Evolutionary conservation across 2,329 filamentous ascomycete genomes (phyloP), one percentile per base, ranked within the genome.

Genomic region (Emergomyces pasteurianus): DNA sequence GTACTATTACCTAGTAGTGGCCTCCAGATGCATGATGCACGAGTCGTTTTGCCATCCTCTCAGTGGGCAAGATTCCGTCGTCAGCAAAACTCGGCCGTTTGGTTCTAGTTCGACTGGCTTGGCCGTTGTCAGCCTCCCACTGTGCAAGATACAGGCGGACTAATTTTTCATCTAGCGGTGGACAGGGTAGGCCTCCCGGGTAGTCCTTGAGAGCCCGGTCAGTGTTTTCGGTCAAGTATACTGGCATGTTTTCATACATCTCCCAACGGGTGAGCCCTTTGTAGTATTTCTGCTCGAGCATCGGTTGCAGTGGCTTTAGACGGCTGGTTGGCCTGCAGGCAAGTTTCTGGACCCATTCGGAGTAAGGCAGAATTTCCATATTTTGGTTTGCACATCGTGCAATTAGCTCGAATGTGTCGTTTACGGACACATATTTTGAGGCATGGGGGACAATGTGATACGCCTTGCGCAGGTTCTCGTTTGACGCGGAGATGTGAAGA

Each of bases 171-270:
- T 60, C 58, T 5, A 60, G 38, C 26, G 31, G 28, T 36, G 58
- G 58, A 14, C 49, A 60, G 14, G n/a, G n/a, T n/a, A 60, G 26
- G 3, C 58, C 58, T 1, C 50, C 50, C 1, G 58, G 58, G 28
- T 60, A 60, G 23, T 50, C 40, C 18, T 50, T 21, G 50, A 62
- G 53, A 16, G 61, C 61, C 16, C 52, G 52, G 26, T 36, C 26
- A 5, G 60, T 61, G 40, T 67, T 67, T 34, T 57, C 62, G 21
- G 50, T 60, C 16, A 63, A 63, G 46, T 69, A 68, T 4, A 63
- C n/a, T 3, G 68, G 64, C 67, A 68, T 70, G 36, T 66, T 64
- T 58, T 69, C 63, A 40, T 67, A 66, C 14, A 69, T 49, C 54
- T 70, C 68, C 68, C 68, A 70, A 7, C 67, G 66, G 3, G 62